Base-by-base conservation (phyloP, 2,329 filamentous ascomycete species). In the Xylariales sp. region DNA sequence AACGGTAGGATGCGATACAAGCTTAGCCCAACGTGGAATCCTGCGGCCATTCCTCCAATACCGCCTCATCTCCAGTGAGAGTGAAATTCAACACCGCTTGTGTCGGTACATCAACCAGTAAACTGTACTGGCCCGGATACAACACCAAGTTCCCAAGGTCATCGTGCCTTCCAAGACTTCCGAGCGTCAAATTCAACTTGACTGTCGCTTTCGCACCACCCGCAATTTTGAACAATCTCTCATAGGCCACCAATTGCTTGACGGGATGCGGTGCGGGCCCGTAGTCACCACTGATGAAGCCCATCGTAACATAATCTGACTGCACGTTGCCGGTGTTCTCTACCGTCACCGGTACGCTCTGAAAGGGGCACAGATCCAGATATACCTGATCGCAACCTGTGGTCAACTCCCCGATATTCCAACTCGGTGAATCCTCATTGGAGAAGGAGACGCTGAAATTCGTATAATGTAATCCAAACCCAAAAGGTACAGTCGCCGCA, bases 391-490 rank as follows among this genome's bases (percentile, higher is more conserved):
- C 61, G 35, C 54, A 49, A 19, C n/a, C 47, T 22, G 43, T 32
- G 5, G 63, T 48, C 5, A 71, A 54, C n/a, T 54, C 46, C 2
- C 63, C 46, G 48, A 69, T 70, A 37, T 50, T 42, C 38, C 33
- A 54, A 25, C 22, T 46, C 9, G 16, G 18, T 10, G 12, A 9
- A 6, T 31, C 19, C 2, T 22, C 38, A n/a, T 18, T 11, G 10
- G 37, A 31, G 21, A 51, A 42, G 11, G 46, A 40, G 14, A 47
- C 31, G 11, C 38, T 45, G 44, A 73, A 73, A 29, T 61, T 68
- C 25, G 70, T 73, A 57, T 74, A 73, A 52, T 72, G 68, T 31
- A 73, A 49, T 1, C 70, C 70, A 46, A 58, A 62, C 4, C 69
- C 71, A 47, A 73, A 74, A 1, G 62, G 61, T 37, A 66, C 63